Evolutionary conservation across 768 basidiomycete genomes (phyloP).

Genomic region (Agrocybe praecox): DNA sequence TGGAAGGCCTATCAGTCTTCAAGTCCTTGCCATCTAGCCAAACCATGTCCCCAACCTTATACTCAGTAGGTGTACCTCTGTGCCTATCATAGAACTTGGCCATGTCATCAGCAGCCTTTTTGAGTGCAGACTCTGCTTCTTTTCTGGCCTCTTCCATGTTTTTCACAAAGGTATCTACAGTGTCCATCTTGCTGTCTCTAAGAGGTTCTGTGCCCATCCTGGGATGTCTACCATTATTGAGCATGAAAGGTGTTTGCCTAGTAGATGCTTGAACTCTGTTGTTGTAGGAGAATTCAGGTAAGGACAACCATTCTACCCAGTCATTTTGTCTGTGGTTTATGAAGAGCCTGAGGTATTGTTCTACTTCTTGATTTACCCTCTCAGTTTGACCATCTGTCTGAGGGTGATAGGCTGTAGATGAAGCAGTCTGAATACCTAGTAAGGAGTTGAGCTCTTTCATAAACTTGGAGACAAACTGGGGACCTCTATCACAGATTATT

Average conservation of each 20-base stretch:
- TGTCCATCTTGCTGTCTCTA: constrained; percentile 8
- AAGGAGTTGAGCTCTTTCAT: background rate
- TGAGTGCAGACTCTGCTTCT: background rate
- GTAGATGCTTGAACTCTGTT: constrained; percentile 16
- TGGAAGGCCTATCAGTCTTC: constrained; percentile 3
- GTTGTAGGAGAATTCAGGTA: constrained; percentile 9
- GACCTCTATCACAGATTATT: background rate
- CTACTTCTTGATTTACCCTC: background rate
- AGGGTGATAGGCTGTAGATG: constrained; percentile 30
- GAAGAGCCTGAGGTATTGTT: constrained; percentile 28
- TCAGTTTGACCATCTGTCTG: constrained; percentile 4
- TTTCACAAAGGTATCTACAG: constrained; percentile 18
- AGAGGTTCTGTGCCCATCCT: constrained; percentile 14
- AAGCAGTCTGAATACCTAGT: constrained; percentile 17
- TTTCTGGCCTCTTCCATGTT: constrained; percentile 2
- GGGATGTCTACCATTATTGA: constrained; percentile 30
- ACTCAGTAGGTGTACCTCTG: background rate
- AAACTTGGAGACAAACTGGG: background rate
- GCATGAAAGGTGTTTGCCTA: constrained; percentile 24
- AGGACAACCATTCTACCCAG: constrained; percentile 2
- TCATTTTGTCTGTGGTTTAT: constrained; percentile 4
- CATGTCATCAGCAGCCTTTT: too few relatives aligned
- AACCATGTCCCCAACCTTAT: constrained; percentile 15
- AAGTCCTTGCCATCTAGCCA: constrained; percentile 10
- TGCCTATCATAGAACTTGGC: background rate